Evolutionary conservation across 768 basidiomycete species (phyloP).

Genomic region (Macrolepiota fuliginosa): DNA sequence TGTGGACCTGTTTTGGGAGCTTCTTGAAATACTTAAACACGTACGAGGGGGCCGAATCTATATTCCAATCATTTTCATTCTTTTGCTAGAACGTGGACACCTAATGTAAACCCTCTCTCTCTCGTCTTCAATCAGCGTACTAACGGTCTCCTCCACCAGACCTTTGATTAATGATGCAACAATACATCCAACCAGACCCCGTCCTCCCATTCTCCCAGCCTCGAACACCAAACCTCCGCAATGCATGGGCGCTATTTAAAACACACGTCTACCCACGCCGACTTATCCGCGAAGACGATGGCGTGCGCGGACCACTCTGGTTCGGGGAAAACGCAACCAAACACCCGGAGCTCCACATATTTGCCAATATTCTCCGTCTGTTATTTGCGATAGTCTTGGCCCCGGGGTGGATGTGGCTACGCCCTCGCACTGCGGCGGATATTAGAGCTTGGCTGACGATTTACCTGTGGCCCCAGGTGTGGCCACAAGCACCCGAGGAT

Average conservation of each 20-base stretch:
- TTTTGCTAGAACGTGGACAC: no score
- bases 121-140: no score
- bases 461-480: neutral
- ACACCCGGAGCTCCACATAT: neutral
- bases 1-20: no score
- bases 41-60: no score
- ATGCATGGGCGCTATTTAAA: neutral
- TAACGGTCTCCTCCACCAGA: no score
- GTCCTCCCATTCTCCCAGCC: neutral
- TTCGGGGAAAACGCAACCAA: neutral
- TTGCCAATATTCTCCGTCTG: neutral
- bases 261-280: neutral
- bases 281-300: constrained; percentile 2
- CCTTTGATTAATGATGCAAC: neutral
- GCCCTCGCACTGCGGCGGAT: neutral
- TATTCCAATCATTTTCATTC: no score
- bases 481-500: neutral
- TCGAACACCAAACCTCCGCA: neutral
- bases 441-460: neutral
- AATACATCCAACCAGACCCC: neutral
- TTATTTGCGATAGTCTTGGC: neutral
- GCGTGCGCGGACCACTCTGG: constrained; percentile 5
- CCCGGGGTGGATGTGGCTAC: constrained; percentile 3
- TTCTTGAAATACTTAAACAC: no score
- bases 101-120: no score